A percentile compares a stretch with the other conserved stretches of the same genome.
phyloP scores from a whole-genome alignment of 106 monocot species.

The Dendrobium catenatum region DNA sequence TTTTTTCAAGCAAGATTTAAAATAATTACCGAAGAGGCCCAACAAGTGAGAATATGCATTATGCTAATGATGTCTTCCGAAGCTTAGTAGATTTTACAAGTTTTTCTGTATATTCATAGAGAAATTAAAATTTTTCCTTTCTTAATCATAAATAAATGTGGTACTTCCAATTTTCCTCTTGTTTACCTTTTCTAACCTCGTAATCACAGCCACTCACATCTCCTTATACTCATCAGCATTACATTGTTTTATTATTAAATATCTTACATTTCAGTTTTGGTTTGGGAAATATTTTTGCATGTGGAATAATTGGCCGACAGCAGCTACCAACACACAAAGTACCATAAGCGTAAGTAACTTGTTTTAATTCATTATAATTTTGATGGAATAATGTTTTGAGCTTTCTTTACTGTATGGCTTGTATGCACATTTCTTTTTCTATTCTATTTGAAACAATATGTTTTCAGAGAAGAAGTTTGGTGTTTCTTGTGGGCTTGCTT shows the following conservation, averaged over 20 bases:
- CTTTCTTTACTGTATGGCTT: not conserved
- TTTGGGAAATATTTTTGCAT: conserved; percentile 20
- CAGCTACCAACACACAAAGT: conserved; percentile 98
- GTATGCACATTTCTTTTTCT: not conserved
- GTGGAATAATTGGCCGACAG: conserved; percentile 15
- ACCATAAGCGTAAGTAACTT: conserved; percentile 87
- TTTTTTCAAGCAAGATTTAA: too few relatives aligned
- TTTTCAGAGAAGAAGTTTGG: not conserved
- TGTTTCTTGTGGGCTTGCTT: not conserved
- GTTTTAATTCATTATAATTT: not conserved
- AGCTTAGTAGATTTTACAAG: not conserved
- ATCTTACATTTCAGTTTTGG: conserved; percentile 21
- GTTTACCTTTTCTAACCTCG: not conserved
- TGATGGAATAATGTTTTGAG: not conserved
- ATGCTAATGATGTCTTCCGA: not conserved
- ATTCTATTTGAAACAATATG: not conserved
- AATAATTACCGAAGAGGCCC: not conserved
- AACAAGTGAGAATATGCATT: not conserved
- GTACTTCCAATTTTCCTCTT: not conserved
- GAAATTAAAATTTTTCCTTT: not conserved
- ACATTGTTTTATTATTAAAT: conserved; percentile 8
- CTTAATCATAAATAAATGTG: not conserved
- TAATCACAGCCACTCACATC: not conserved
- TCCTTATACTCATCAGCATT: not conserved
- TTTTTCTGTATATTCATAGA: not conserved